These are phyloP conservation scores for Fusarium goolgardi DNA, from an alignment of 2,329 filamentous ascomycete species.

Conservation along the genomic window DNA sequence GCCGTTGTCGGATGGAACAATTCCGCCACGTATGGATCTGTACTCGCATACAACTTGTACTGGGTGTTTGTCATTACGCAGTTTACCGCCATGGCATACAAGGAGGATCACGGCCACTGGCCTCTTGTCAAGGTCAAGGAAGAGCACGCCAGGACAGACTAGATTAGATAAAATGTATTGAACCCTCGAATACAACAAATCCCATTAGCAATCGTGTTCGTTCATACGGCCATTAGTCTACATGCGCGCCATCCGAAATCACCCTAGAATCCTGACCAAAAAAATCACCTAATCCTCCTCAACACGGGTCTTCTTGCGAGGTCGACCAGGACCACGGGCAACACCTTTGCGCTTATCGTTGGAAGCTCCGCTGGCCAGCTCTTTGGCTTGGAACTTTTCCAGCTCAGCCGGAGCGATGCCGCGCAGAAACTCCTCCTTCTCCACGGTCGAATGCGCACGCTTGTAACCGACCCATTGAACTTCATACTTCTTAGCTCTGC, in stretches of 20 bases:
- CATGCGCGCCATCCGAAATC: constrained; percentile 9
- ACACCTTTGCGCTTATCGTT: constrained; percentile 40
- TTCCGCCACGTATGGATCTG: constrained; percentile 86
- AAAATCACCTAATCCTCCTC: constrained; percentile 13
- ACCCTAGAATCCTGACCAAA: background rate
- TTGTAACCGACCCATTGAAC: constrained; percentile 47
- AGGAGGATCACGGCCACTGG: constrained; percentile 68
- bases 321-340: constrained; percentile 41
- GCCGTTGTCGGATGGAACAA: constrained; percentile 89
- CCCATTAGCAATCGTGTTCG: constrained; percentile 29
- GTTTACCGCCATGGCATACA: constrained; percentile 74
- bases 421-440: constrained; percentile 41
- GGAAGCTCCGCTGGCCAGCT: constrained; percentile 23
- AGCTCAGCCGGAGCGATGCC: constrained; percentile 43
- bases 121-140: constrained; percentile 56
- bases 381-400: constrained; percentile 44
- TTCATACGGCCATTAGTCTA: constrained; percentile 22
- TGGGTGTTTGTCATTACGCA: constrained; percentile 81
- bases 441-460: constrained; percentile 41
- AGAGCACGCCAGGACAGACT: constrained; percentile 8
- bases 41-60: constrained; percentile 88
- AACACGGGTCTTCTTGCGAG: constrained; percentile 41
- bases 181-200: constrained; percentile 20
- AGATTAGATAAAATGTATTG: constrained; percentile 11
- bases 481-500: constrained; percentile 41